Percentiles rank a stretch among this genome's conserved stretches.
Conservation (phyloP, 768 basidiomycete species). For the Tylopilus vinaceipallidus region DNA sequence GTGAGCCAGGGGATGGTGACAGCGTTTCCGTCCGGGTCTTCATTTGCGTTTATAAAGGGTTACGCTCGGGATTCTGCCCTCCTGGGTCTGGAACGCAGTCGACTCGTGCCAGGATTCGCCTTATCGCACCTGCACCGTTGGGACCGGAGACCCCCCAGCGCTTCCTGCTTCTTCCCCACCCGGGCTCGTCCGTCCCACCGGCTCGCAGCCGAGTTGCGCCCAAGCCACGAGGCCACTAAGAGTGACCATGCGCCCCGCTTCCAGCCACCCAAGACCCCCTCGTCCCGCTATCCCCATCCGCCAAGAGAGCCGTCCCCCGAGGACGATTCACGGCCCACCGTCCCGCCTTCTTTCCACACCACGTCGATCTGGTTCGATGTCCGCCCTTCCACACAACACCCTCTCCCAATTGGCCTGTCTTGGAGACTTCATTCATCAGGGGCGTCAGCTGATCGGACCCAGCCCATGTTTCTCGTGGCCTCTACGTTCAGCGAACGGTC, state of each 20-base stretch:
- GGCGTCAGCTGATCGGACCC: neutral
- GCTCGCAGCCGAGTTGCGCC: no score
- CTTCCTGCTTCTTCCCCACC: constrained; percentile 17
- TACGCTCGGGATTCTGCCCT: constrained; percentile 17
- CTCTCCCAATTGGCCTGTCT: neutral
- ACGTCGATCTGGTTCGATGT: neutral
- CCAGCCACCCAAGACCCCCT: neutral
- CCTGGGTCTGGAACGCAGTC: constrained; percentile 11
- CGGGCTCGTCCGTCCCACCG: no score
- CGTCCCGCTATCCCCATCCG: neutral
- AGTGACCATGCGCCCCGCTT: no score
- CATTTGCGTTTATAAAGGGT: constrained; percentile 32
- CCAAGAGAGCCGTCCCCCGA: neutral
- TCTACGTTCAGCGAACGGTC: neutral
- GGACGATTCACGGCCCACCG: neutral
- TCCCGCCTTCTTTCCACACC: neutral
- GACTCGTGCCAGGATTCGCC: constrained; percentile 21
- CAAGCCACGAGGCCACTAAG: constrained; percentile 14
- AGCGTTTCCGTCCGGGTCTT: constrained; percentile 7
- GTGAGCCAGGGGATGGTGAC: constrained; percentile 10
- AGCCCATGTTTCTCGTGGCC: neutral
- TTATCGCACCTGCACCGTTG: constrained; percentile 9
- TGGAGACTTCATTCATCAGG: neutral
- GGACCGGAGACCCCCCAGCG: neutral
- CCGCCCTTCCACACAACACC: neutral